Evolutionary conservation across 257 asterid species (phyloP).

Genomic region (Primulina tabacum): DNA sequence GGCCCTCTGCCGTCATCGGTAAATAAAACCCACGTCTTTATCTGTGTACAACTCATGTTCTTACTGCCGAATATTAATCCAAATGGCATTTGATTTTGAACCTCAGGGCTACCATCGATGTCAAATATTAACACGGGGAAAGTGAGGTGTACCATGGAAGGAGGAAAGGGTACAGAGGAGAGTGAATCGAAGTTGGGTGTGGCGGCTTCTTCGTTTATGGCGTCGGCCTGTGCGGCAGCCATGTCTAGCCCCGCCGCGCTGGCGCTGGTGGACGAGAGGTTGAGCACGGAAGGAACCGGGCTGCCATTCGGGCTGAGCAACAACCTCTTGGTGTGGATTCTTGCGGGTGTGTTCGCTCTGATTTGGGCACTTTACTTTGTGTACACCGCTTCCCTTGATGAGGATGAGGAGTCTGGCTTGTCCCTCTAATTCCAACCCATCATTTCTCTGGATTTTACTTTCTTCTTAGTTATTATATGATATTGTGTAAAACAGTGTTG

Average conservation of each 20-base stretch:
- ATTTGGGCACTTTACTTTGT: conserved; percentile 66
- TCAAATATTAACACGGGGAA: conserved; percentile 44
- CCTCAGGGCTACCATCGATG: conserved; percentile 61
- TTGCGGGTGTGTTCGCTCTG: conserved; percentile 74
- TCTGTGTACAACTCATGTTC: background rate
- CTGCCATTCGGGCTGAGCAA: conserved; percentile 93
- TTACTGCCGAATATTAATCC: background rate
- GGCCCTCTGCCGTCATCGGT: conserved; percentile 42
- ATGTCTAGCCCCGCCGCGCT: conserved; percentile 69
- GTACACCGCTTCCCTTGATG: conserved; percentile 63
- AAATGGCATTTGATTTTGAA: no score
- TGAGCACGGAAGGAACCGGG: conserved; percentile 97
- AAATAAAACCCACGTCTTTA: conserved; percentile 1
- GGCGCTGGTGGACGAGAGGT: conserved; percentile 94
- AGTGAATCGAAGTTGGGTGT: conserved; percentile 52
- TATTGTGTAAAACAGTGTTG: conserved; percentile 20
- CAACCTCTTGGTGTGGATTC: conserved; percentile 80
- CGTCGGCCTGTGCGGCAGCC: conserved; percentile 60
- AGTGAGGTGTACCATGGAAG: conserved; percentile 66
- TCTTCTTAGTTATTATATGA: background rate
- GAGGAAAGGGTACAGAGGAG: conserved; percentile 36
- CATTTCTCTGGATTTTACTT: background rate
- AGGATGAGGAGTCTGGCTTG: conserved; percentile 90
- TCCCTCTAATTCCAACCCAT: conserved; percentile 47
- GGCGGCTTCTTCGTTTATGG: conserved; percentile 55